Conservation (phyloP, 1,139 yeast genomes). For the Meyerozyma athensensis region DNA sequence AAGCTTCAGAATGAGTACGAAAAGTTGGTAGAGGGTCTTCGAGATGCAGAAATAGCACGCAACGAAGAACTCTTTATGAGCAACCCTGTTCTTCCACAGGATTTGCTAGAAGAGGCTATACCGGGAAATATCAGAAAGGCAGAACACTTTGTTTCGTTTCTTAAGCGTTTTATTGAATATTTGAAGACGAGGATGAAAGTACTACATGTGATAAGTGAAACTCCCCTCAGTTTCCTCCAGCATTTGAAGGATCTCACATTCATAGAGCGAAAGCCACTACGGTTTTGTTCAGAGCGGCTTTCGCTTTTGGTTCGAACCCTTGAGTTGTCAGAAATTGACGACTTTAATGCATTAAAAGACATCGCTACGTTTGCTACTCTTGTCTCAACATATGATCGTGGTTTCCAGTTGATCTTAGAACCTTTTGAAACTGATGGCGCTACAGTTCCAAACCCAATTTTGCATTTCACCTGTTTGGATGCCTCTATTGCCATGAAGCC, state of each 20-base stretch:
- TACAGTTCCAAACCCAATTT: constrained; percentile 95
- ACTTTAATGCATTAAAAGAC: constrained; percentile 87
- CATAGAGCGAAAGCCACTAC: constrained; percentile 84
- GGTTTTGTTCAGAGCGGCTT: constrained; percentile 88
- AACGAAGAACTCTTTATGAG: constrained; percentile 82
- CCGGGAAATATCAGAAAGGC: constrained; percentile 97
- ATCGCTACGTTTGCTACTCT: constrained; percentile 96
- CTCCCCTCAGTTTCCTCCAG: constrained; percentile 87
- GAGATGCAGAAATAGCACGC: constrained; percentile 69
- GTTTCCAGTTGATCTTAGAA: constrained; percentile 85
- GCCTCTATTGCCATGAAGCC: constrained; percentile 98
- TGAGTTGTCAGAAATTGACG: constrained; percentile 85
- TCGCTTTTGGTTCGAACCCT: constrained; percentile 84
- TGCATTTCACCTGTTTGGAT: constrained; percentile 90
- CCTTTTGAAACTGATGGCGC: constrained; percentile 97
- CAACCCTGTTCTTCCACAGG: constrained; percentile 83
- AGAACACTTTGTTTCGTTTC: constrained; percentile 90
- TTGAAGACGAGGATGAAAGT: constrained; percentile 97
- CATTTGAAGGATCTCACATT: constrained; percentile 91
- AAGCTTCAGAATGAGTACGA: constrained; percentile 88
- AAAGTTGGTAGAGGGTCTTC: constrained; percentile 80
- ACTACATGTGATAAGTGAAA: constrained; percentile 91
- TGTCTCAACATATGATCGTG: constrained; percentile 90
- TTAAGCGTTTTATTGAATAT: constrained; percentile 89
- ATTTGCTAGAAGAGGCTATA: constrained; percentile 82